Evolutionary conservation across 345 rosid genomes (phyloP).

Genomic region (Toxicodendron radicans): DNA sequence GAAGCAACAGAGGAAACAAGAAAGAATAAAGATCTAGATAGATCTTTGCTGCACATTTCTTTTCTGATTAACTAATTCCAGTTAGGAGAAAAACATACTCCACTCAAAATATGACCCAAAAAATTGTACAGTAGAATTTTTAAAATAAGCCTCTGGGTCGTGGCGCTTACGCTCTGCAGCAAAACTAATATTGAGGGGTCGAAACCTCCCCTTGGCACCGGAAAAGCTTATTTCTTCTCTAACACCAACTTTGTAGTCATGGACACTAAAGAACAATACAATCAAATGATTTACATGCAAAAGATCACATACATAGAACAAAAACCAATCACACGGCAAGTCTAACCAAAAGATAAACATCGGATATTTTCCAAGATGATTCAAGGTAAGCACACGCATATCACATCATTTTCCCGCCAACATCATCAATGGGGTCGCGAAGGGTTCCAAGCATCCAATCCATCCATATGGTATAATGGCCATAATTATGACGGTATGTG

Average conservation of each 20-base stretch:
- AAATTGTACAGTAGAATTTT: constrained; percentile 1
- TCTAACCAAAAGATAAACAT: neutral
- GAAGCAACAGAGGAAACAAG: neutral
- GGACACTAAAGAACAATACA: neutral
- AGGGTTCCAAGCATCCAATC: constrained; percentile 98
- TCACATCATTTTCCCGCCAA: constrained; percentile 35
- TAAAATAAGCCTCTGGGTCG: neutral
- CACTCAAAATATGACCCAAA: constrained; percentile 4
- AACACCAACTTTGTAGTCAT: neutral
- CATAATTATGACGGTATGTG: constrained; percentile 94
- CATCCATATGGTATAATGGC: constrained; percentile 97
- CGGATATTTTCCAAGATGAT: neutral
- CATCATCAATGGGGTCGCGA: constrained; percentile 62
- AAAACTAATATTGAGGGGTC: neutral
- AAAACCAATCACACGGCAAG: neutral
- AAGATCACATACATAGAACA: neutral
- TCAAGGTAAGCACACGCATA: constrained; percentile 1
- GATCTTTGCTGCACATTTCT: too few relatives aligned
- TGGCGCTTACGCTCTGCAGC: neutral
- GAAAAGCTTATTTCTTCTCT: neutral
- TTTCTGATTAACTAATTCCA: neutral
- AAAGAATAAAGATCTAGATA: too few relatives aligned
- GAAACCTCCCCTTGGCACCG: constrained; percentile 5
- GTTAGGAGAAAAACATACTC: neutral
- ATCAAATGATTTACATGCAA: constrained; percentile 14